Evolutionary conservation across 1,139 yeast genomes (phyloP).

Genomic region (Spencermartinsiella ligniputridi): DNA sequence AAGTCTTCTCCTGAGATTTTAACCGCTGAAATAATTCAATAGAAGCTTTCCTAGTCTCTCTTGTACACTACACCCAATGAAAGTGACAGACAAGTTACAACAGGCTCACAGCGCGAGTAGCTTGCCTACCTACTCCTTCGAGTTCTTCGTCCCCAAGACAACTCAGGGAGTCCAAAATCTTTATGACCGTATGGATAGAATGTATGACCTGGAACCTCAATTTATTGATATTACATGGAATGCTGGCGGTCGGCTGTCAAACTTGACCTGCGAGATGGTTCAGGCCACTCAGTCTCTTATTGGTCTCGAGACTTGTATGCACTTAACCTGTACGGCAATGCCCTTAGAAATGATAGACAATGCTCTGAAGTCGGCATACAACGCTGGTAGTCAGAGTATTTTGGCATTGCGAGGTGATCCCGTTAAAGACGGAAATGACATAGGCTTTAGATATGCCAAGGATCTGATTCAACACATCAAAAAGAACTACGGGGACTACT

Average conservation of each 20-base stretch:
- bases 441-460: slow-evolving; percentile 71
- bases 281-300: slow-evolving; percentile 87
- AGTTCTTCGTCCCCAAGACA: slow-evolving; percentile 97
- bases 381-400: slow-evolving; percentile 92
- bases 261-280: slow-evolving; percentile 83
- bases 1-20: too few relatives aligned
- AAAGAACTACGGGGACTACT: slow-evolving; percentile 63
- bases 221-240: slow-evolving; percentile 98
- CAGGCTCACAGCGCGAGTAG: slow-evolving; percentile 30
- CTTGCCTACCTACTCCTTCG: slow-evolving; percentile 80
- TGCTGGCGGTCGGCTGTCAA: slow-evolving; percentile 88
- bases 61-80: too few relatives aligned
- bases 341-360: slow-evolving; percentile 72
- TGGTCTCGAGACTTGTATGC: slow-evolving; percentile 97
- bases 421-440: slow-evolving; percentile 48
- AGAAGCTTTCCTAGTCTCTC: too few relatives aligned
- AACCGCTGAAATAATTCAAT: too few relatives aligned
- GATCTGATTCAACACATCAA: slow-evolving; percentile 80
- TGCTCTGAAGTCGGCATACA: slow-evolving; percentile 80
- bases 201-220: slow-evolving; percentile 88
- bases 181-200: slow-evolving; percentile 95
- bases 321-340: slow-evolving; percentile 96
- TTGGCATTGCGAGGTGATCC: slow-evolving; percentile 95
- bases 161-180: slow-evolving; percentile 94
- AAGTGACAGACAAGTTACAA: slow-evolving; percentile 38